A percentile compares a stretch with the other conserved stretches of the same genome.
These are phyloP conservation scores for Aschersonia sp. DNA, from an alignment of 2,329 filamentous ascomycete species.

Conservation along the genomic window DNA sequence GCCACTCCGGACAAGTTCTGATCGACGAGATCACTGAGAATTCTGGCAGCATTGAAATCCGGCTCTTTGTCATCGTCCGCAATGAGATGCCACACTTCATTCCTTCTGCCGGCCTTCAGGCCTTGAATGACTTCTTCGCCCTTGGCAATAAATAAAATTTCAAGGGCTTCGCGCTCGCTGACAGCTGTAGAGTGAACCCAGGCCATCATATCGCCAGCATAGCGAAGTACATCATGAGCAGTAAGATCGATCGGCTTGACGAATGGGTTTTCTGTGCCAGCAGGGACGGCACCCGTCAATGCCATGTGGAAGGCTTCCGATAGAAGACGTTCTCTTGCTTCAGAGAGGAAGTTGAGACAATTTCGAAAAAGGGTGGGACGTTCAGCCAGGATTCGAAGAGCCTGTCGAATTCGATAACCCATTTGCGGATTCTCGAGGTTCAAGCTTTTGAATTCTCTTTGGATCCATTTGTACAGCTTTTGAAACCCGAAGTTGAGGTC, in stretches of 20 bases:
- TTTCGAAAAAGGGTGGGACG: conserved; percentile 82
- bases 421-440: conserved; percentile 93
- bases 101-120: conserved; percentile 64
- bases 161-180: conserved; percentile 82
- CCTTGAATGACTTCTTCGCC: conserved; percentile 77
- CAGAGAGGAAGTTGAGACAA: conserved; percentile 84
- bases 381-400: conserved; percentile 77
- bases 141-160: conserved; percentile 81
- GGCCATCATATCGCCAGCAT: conserved; percentile 92
- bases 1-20: conserved; percentile 70
- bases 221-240: conserved; percentile 81
- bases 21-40: conserved; percentile 75
- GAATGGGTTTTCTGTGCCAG: conserved; percentile 41
- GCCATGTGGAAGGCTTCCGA: conserved; percentile 83
- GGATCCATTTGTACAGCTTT: conserved; percentile 90
- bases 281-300: conserved; percentile 56
- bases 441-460: conserved; percentile 79
- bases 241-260: conserved; percentile 87
- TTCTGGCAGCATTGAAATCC: conserved; percentile 66
- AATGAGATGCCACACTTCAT: conserved; percentile 67
- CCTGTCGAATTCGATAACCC: conserved; percentile 67
- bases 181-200: conserved; percentile 93
- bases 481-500: conserved; percentile 83
- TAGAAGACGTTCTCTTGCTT: conserved; percentile 72
- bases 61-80: conserved; percentile 34